phyloP scores from a whole-genome alignment of 1,284 basidiomycete species.

The Baeospora myosura region DNA sequence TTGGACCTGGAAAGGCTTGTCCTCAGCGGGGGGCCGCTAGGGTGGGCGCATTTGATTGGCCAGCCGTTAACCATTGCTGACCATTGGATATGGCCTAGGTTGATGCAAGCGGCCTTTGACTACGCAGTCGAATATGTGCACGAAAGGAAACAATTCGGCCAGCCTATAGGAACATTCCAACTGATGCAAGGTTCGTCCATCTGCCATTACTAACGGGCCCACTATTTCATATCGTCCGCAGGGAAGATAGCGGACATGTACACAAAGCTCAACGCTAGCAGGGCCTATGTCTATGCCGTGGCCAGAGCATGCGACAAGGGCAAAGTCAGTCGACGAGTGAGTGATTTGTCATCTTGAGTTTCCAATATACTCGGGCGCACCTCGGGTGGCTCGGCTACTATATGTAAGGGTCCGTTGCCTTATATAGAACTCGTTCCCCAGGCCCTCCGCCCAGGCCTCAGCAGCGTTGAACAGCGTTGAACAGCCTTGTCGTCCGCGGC shows the following conservation, averaged over 20 bases:
- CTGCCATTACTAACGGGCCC: slow-evolving; percentile 1
- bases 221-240: slow-evolving; percentile 18
- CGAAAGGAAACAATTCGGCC: slow-evolving; percentile 85
- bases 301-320: slow-evolving; percentile 83
- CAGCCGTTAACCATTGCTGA: slow-evolving; percentile 1
- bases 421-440: background rate
- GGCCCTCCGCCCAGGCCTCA: no score
- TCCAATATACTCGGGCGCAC: no score
- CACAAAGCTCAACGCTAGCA: slow-evolving; percentile 82
- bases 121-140: slow-evolving; percentile 85
- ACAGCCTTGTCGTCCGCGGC: background rate
- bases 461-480: background rate
- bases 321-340: slow-evolving; percentile 72
- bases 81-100: slow-evolving; percentile 56
- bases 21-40: slow-evolving; percentile 75
- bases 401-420: background rate
- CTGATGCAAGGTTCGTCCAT: slow-evolving; percentile 77
- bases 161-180: slow-evolving; percentile 87
- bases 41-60: slow-evolving; percentile 20
- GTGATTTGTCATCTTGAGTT: slow-evolving; percentile 22
- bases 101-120: slow-evolving; percentile 95
- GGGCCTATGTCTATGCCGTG: slow-evolving; percentile 91
- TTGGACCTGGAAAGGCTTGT: slow-evolving; percentile 90
- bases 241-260: slow-evolving; percentile 92
- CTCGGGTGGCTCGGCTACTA: no score